phyloP scores from a whole-genome alignment of 2,329 filamentous ascomycete genomes.

The Proliferodiscus dingleyae region DNA sequence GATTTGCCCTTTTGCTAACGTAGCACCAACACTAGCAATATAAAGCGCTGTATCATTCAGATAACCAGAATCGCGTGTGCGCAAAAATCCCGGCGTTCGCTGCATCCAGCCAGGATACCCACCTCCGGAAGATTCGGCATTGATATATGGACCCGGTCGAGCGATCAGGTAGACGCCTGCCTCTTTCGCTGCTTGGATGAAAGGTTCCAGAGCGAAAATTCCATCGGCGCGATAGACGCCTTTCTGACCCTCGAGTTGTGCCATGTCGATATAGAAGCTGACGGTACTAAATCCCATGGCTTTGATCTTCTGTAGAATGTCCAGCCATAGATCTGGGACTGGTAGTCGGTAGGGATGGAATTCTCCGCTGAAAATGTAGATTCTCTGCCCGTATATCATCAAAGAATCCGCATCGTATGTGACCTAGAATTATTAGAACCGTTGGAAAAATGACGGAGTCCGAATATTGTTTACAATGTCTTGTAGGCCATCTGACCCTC shows the following conservation, averaged over 20 bases:
- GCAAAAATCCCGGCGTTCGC: slow-evolving; percentile 54
- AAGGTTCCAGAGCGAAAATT: slow-evolving; percentile 65
- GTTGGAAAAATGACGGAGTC: too few species aligned
- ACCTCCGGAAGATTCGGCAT: slow-evolving; percentile 71
- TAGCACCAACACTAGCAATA: slow-evolving; percentile 52
- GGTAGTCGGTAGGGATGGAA: slow-evolving; percentile 62
- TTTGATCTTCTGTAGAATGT: slow-evolving; percentile 77
- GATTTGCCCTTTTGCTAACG: slow-evolving; percentile 70
- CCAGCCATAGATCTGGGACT: slow-evolving; percentile 57
- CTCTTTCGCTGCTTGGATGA: slow-evolving; percentile 67
- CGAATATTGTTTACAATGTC: too few species aligned
- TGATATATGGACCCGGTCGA: slow-evolving; percentile 67
- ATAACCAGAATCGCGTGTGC: slow-evolving; percentile 56
- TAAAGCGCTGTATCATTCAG: slow-evolving; percentile 63
- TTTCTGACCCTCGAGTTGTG: slow-evolving; percentile 64
- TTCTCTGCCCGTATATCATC: slow-evolving; percentile 62
- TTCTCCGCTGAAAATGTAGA: slow-evolving; percentile 69
- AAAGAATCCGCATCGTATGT: slow-evolving; percentile 71
- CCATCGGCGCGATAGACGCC: slow-evolving; percentile 65
- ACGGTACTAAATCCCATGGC: slow-evolving; percentile 72
- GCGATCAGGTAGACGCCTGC: slow-evolving; percentile 72
- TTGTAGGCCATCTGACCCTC: too few species aligned
- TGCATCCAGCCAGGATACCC: slow-evolving; percentile 73
- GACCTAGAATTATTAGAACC: slow-evolving; percentile 38
- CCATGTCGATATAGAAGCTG: slow-evolving; percentile 75